Conservation (phyloP, 352 stramenopile species). For the Globisporangium mamillatum region DNA sequence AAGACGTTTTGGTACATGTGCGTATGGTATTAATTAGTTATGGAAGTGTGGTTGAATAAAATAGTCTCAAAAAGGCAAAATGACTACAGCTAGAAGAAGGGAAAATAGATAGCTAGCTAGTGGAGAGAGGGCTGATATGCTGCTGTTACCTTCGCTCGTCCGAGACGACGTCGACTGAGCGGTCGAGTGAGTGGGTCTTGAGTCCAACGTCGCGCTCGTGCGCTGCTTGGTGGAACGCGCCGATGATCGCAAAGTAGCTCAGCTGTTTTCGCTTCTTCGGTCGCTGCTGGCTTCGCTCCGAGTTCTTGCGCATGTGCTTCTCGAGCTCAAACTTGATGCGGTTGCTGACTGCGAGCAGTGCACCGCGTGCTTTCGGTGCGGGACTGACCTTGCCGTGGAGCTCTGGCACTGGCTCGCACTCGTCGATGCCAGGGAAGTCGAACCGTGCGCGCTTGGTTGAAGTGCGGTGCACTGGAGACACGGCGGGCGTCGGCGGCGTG, state of each 20-base stretch:
- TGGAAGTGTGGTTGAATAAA: slow-evolving; percentile 11
- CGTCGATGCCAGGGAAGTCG: slow-evolving; percentile 36
- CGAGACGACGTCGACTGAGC: slow-evolving; percentile 21
- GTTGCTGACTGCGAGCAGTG: slow-evolving; percentile 68
- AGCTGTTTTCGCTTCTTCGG: slow-evolving; percentile 65
- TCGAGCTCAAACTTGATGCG: slow-evolving; percentile 76
- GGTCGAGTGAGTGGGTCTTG: slow-evolving; percentile 29
- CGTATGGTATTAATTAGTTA: slow-evolving; percentile 11
- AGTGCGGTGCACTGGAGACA: slow-evolving; percentile 54
- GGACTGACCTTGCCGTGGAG: slow-evolving; percentile 27
- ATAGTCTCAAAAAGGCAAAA: slow-evolving; percentile 20
- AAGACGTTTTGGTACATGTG: neutral
- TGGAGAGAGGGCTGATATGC: neutral
- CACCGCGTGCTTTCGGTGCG: slow-evolving; percentile 37
- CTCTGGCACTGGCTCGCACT: slow-evolving; percentile 23
- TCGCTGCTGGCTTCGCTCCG: slow-evolving; percentile 41
- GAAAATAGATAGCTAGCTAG: slow-evolving; percentile 18
- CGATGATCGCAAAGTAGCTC: slow-evolving; percentile 78
- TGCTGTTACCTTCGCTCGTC: slow-evolving; percentile 13
- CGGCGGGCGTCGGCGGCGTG: slow-evolving; percentile 63
- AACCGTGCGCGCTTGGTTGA: slow-evolving; percentile 58
- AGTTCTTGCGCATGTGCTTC: slow-evolving; percentile 45
- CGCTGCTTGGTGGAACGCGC: slow-evolving; percentile 74
- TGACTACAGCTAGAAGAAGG: neutral
- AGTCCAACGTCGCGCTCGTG: slow-evolving; percentile 56